Evolutionary conservation across 805 yeast species (phyloP), one percentile per base, ranked within the genome.

Genomic region (Barnettozyma sucrosica): DNA sequence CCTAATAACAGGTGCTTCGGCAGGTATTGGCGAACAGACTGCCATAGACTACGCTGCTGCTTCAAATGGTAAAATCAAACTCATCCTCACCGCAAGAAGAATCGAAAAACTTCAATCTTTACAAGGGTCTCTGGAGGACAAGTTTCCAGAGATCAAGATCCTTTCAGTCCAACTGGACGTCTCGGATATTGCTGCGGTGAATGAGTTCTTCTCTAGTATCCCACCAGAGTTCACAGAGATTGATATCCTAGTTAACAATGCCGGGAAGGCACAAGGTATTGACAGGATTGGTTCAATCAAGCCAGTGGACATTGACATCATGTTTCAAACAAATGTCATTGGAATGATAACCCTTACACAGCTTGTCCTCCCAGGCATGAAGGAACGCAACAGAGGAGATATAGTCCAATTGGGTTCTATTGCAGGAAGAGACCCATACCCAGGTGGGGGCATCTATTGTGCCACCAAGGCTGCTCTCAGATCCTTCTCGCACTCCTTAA

Each of bases 1-100:
- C 28, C 76, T 92, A 37, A 84, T 92, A 59, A 88, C 98, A n/a
- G 98, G 98, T 52, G 98, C 98, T 7, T 87, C 96, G 23, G 81
- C 96, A 14, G 98, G 98, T 47, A 92, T 92, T 59, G 99, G 98
- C 11, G 80, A 80, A 55, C 93, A 96, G 46, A 89, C 97, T 10
- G 98, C 97, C 14, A 66, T 75, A 41, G 95, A 90, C 63, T 81
- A 88, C 55, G 93, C 96, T 38, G 80, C 62, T 20, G 87, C 89
- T 14, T 73, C 92, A 20, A 71, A 78, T 42, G 95, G 96, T 28
- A 64, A 82, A 11, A 63, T 85, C 56, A 82, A 84, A 58, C 74
- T 89, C 56, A 72, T 89, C 52, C 72, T 89, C 21, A 75, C 89
- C 4, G 96, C 96, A 4, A 80, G 96, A 67, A 81, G 96, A 68